Evolutionary conservation across 1,139 yeast genomes (phyloP), one percentile per base, ranked within the genome.

Genomic region (Geotrichum restrictum): DNA sequence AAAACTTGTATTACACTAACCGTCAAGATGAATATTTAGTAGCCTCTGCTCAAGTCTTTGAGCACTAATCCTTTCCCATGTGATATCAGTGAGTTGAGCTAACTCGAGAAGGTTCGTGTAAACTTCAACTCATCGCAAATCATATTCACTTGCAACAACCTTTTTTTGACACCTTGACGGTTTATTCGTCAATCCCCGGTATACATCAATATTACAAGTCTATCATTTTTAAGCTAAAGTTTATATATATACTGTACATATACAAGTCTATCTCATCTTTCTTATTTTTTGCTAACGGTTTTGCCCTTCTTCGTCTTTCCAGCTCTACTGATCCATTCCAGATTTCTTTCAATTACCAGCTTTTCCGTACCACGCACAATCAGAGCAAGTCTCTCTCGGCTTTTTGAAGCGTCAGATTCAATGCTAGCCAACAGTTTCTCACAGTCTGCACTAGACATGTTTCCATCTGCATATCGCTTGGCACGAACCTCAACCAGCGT

Each of bases 341-440:
- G 44, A 5, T 66, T 65, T 11, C 64, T 52, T 49, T 67, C 70
- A 18, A 67, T 60, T 19, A 64, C 65, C 10, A 64, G 57, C 54
- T 68, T 68, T 44, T 68, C 71, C 6, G 70, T 67, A 1, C 70
- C 71, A 14, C 65, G 50, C 3, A 67, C 59, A 8, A 57, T 63
- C 37, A 62, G 52, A 2, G 69, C 66, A 36, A 61, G 49, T 21
- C 52, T 52, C 47, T 60, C 55, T 11, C 60, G 53, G 31, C 43
- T 42, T 5, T 50, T 48, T 6, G 54, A 46, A 8, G 51, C 45
- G 33, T 43, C 46, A 8, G 19, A 14, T 3, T 51, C 31, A 45
- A 53, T 14, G 3, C 42, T 54, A 2, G 51, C 41, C 13, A 62
- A 32, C 45, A 66, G 51, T 36, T 60, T 57, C 16, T 57, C 45